A percentile compares a stretch with the other conserved stretches of the same genome.
Evolutionary conservation across 2,329 filamentous ascomycete species (phyloP).

Genomic region (Magnaporthiopsis rhizophila): DNA sequence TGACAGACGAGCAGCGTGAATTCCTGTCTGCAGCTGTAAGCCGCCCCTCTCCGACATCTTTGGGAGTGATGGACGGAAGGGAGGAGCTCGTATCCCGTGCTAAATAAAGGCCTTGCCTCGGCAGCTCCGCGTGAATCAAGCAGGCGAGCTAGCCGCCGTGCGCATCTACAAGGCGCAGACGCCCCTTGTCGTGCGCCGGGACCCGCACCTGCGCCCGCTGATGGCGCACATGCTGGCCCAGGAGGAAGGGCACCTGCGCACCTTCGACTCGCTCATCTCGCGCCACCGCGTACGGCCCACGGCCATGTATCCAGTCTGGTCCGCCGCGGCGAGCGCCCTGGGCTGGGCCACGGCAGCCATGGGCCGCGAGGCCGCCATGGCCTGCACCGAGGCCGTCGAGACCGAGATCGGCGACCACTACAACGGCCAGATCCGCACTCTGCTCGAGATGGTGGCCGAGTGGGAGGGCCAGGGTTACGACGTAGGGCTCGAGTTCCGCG

Average conservation of each 20-base stretch:
- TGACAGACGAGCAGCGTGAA: slow-evolving; percentile 62
- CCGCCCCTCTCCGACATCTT: not conserved
- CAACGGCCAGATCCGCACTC: slow-evolving; percentile 76
- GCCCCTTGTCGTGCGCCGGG: slow-evolving; percentile 66
- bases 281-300: slow-evolving; percentile 89
- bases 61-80: too few species aligned
- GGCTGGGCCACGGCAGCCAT: slow-evolving; percentile 87
- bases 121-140: slow-evolving; percentile 89
- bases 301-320: slow-evolving; percentile 87
- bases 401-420: slow-evolving; percentile 97
- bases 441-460: slow-evolving; percentile 72
- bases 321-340: slow-evolving; percentile 66
- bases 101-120: not conserved
- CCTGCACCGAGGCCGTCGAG: slow-evolving; percentile 96
- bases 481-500: slow-evolving; percentile 67
- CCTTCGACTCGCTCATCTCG: slow-evolving; percentile 76
- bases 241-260: slow-evolving; percentile 77
- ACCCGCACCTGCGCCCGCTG: slow-evolving; percentile 80
- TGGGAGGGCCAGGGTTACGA: slow-evolving; percentile 74
- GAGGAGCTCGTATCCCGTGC: not conserved
- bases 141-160: slow-evolving; percentile 92
- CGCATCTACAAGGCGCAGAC: slow-evolving; percentile 90
- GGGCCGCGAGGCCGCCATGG: slow-evolving; percentile 93
- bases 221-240: slow-evolving; percentile 99
- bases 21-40: slow-evolving; percentile 66